phyloP scores from a whole-genome alignment of 2,329 filamentous ascomycete genomes.

The Fusarium coicis region DNA sequence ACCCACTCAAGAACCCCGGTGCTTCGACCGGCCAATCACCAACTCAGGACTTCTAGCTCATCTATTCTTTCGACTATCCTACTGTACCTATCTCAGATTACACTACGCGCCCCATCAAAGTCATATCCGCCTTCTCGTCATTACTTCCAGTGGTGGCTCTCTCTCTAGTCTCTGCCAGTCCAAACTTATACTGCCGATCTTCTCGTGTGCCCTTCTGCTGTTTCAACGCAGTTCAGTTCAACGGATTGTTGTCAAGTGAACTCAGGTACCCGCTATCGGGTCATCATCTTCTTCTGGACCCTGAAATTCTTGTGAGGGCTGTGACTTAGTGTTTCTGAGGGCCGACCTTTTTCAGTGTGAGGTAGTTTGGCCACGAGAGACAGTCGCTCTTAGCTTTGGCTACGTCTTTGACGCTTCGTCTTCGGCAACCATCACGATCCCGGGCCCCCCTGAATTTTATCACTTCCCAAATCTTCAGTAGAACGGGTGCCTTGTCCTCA shows the following conservation, averaged over 20 bases:
- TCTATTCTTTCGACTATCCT: slow-evolving; percentile 9
- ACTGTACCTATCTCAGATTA: slow-evolving; percentile 1
- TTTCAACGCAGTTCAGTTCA: slow-evolving; percentile 13
- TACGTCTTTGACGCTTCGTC: slow-evolving; percentile 5
- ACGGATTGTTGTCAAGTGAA: slow-evolving; percentile 3
- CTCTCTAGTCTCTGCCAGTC: slow-evolving; percentile 1
- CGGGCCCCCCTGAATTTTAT: background rate
- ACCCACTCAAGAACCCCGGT: slow-evolving; percentile 20
- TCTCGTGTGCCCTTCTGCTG: slow-evolving; percentile 4
- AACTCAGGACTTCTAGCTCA: slow-evolving; percentile 2
- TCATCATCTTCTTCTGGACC: slow-evolving; percentile 1
- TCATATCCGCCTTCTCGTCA: slow-evolving; percentile 5
- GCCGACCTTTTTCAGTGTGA: slow-evolving; percentile 7
- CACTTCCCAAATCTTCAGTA: background rate
- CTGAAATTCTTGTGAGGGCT: slow-evolving; percentile 1
- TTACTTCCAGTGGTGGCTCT: slow-evolving; percentile 19
- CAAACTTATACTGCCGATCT: slow-evolving; percentile 7
- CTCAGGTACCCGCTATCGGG: slow-evolving; percentile 7
- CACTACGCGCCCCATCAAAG: slow-evolving; percentile 19
- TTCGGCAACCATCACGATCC: slow-evolving; percentile 2
- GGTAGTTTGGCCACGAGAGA: slow-evolving; percentile 9
- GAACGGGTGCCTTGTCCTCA: background rate
- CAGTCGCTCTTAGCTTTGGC: background rate
- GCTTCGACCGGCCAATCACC: slow-evolving; percentile 26
- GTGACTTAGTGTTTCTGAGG: slow-evolving; percentile 6